Base-by-base conservation (phyloP, 495 filamentous ascomycete species). In the Aspergillus indologenus region DNA sequence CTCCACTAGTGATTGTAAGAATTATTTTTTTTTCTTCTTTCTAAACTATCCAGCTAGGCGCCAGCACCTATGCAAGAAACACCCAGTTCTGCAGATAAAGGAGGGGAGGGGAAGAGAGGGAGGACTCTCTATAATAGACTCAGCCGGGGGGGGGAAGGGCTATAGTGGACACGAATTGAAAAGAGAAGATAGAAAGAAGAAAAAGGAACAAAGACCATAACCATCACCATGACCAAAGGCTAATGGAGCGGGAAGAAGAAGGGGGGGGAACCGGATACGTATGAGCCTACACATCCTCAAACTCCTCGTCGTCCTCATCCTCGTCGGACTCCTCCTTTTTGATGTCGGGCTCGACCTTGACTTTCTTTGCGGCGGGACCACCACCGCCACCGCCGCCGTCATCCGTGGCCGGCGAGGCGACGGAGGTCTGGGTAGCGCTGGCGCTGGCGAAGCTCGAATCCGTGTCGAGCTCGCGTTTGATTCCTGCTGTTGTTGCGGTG, bases 221-320 rank as follows among this genome's bases (percentile, higher is more conserved):
- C 26, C 26, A 29, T 9, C 26, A 29, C 26, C 26, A 29, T 9
- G 4, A 48, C 5, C 18, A 23, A 22, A 22, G 19, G 7, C 45
- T 21, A 12, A 46, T 18, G 18, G 2, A 19, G 6, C 5, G 24
- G 15, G 14, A 19, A n/a, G 48, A 51, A 14, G 12, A 40, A 40
- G n/a, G n/a, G n/a, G n/a, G n/a, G n/a, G n/a, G n/a, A n/a, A n/a
- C n/a, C n/a, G n/a, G n/a, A n/a, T n/a, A n/a, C n/a, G n/a, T n/a
- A n/a, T n/a, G n/a, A n/a, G n/a, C n/a, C 57, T 52, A 77, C 9
- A 78, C 80, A 59, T 83, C 79, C 51, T 82, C 79, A 51, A 83
- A 83, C 43, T 81, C 77, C 45, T 80, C 80, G 0, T 83, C 80
- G 1, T 40, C 34, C 26, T 81, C 79, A 42, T 81, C 79, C 45